A percentile compares a stretch with the other conserved stretches of the same genome.
These are phyloP conservation scores for Aspergillus brunneoviolaceus DNA, from an alignment of 2,329 filamentous ascomycete genomes.

Conservation along the genomic window DNA sequence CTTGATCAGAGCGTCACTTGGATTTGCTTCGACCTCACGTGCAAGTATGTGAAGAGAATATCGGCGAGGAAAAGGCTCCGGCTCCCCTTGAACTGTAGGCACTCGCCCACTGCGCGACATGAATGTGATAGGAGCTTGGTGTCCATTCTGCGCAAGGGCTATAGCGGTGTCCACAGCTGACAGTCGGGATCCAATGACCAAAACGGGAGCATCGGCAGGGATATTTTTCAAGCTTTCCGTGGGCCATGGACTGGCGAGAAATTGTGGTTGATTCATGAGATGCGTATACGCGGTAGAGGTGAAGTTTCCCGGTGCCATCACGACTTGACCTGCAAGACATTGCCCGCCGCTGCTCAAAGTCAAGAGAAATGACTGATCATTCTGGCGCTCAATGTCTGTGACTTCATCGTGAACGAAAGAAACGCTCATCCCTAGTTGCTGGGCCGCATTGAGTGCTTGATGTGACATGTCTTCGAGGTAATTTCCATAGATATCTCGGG, in stretches of 20 bases:
- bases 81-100: slow-evolving; percentile 11
- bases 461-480: slow-evolving; percentile 12
- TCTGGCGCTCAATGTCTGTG: slow-evolving; percentile 7
- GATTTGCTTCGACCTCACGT: slow-evolving; percentile 1
- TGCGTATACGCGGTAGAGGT: slow-evolving; percentile 7
- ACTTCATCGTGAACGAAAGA: slow-evolving; percentile 10
- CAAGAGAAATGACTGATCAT: slow-evolving; percentile 4
- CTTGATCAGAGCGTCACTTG: slow-evolving; percentile 5
- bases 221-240: slow-evolving; percentile 7
- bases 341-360: not conserved
- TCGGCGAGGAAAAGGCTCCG: slow-evolving; percentile 7
- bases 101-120: slow-evolving; percentile 14
- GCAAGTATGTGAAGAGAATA: slow-evolving; percentile 8
- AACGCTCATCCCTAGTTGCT: slow-evolving; percentile 1
- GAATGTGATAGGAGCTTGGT: slow-evolving; percentile 12
- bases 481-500: slow-evolving; percentile 8
- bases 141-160: slow-evolving; percentile 6
- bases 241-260: slow-evolving; percentile 13
- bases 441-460: slow-evolving; percentile 1
- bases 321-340: slow-evolving; percentile 1
- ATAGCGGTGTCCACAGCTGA: slow-evolving; percentile 12
- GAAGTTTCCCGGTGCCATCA: slow-evolving; percentile 10
- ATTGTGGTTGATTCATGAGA: slow-evolving; percentile 8
- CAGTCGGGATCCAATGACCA: slow-evolving; percentile 12
- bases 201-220: slow-evolving; percentile 6